phyloP scores from a whole-genome alignment of 179 eudicot genomes.

The Nepenthes alata region DNA sequence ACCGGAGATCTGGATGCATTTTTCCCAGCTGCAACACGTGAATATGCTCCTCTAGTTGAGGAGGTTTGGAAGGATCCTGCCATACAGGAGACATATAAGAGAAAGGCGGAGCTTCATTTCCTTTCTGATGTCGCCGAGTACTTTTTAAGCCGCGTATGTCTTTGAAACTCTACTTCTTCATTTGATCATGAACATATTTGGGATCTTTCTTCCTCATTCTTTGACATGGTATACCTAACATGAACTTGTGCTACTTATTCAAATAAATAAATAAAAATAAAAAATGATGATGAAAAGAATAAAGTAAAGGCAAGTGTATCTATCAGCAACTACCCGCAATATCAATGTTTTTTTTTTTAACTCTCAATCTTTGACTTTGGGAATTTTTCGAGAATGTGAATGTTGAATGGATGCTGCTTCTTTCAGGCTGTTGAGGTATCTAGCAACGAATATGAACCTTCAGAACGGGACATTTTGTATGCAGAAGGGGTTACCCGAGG shows the following conservation, averaged over 20 bases:
- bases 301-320: no score
- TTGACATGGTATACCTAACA: neutral
- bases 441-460: slow-evolving; percentile 91
- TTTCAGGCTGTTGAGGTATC: slow-evolving; percentile 93
- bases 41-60: slow-evolving; percentile 96
- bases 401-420: neutral
- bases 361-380: no score
- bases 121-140: slow-evolving; percentile 92
- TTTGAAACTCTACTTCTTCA: neutral
- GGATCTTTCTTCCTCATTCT: neutral
- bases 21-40: slow-evolving; percentile 98
- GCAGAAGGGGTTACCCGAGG: slow-evolving; percentile 98
- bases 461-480: slow-evolving; percentile 80
- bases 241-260: neutral
- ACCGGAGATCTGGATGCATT: slow-evolving; percentile 94
- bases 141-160: slow-evolving; percentile 77
- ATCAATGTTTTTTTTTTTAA: no score
- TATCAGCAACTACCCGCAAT: no score
- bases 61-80: slow-evolving; percentile 99
- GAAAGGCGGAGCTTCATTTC: slow-evolving; percentile 73
- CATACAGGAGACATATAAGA: slow-evolving; percentile 70
- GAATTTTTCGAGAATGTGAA: no score
- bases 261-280: no score
- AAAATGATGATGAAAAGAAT: no score
- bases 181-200: neutral